Evolutionary conservation across 2,329 filamentous ascomycete species (phyloP), one percentile per base, ranked within the genome.

Genomic region (Fusarium irregulare): DNA sequence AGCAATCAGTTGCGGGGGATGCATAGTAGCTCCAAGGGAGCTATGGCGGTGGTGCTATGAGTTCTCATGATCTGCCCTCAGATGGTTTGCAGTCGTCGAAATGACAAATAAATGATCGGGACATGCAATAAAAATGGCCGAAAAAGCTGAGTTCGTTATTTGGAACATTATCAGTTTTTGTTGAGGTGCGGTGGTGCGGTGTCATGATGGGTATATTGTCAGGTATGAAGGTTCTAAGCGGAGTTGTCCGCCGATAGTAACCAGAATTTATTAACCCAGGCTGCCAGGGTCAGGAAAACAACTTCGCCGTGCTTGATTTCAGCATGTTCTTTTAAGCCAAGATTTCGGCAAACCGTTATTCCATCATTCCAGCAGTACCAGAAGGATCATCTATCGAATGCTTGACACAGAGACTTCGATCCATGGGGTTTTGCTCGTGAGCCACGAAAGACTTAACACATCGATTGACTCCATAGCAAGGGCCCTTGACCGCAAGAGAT

Each of bases 151-250:
- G 49, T 56, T 49, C 21, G 13, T 41, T 45, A 32, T 44, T 34
- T 49, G 34, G 37, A 23, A 27, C 45, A 9, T 7, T 23, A 32
- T 56, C 45, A 27, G 21, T 48, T 13, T 48, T 42, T 10, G 46
- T 45, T 56, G 30, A 54, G 47, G 37, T 30, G 20, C 34, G 18
- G 23, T 47, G 34, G 28, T 32, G 41, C 37, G 34, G 46, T 66
- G 56, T 66, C 56, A 66, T 66, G 64, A 65, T 65, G 28, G 28
- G 21, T 30, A 20, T n/a, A 41, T 28, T 41, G 6, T 13, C 13
- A 44, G 25, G 55, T 34, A 47, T 47, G 48, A 47, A 12, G 27
- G 34, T 16, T 7, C 16, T n/a, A 20, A 59, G 60, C 58, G 53
- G 42, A 59, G 44, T 45, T 9, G 53, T 41, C 18, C 14, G 25